Evolutionary conservation across 371 early-diverging fungal species (phyloP).

Genomic region (Rhizomucor pusillus): DNA sequence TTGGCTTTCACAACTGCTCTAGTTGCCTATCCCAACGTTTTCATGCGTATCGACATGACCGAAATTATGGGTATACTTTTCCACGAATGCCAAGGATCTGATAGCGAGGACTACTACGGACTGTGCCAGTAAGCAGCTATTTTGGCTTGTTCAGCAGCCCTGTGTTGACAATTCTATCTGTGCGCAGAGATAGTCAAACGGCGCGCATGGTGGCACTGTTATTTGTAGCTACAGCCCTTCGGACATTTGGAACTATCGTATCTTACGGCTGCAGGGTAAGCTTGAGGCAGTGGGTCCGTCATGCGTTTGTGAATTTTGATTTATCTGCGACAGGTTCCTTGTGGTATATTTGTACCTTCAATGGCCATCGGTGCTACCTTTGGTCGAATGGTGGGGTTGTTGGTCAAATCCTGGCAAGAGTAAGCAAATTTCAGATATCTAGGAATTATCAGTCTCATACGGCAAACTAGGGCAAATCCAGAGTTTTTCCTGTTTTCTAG

Average conservation of each 20-base stretch:
- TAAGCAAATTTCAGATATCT: conserved; percentile 10
- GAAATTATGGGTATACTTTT: conserved; percentile 84
- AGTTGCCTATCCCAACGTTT: conserved; percentile 77
- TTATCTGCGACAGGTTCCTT: conserved; percentile 62
- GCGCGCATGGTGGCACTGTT: conserved; percentile 52
- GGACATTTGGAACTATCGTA: conserved; percentile 65
- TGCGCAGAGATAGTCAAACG: conserved; percentile 18
- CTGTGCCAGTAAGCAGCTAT: conserved; percentile 59
- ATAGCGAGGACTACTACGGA: conserved; percentile 58
- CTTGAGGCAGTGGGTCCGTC: not conserved
- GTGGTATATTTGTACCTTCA: conserved; percentile 93
- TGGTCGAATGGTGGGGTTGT: conserved; percentile 88
- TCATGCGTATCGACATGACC: conserved; percentile 81
- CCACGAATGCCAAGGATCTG: conserved; percentile 74
- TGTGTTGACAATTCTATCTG: not conserved
- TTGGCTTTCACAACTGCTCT: conserved; percentile 74
- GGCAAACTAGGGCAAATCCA: conserved; percentile 62
- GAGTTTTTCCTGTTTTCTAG: conserved; percentile 70
- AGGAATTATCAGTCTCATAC: too few relatives aligned
- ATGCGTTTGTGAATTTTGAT: not conserved
- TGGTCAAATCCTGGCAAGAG: conserved; percentile 64
- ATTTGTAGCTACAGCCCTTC: conserved; percentile 65
- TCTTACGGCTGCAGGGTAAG: conserved; percentile 76
- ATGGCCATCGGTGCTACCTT: conserved; percentile 95
- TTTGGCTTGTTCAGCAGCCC: not conserved